phyloP scores from a whole-genome alignment of 2,329 filamentous ascomycete species.

The Penicillium thymicola region DNA sequence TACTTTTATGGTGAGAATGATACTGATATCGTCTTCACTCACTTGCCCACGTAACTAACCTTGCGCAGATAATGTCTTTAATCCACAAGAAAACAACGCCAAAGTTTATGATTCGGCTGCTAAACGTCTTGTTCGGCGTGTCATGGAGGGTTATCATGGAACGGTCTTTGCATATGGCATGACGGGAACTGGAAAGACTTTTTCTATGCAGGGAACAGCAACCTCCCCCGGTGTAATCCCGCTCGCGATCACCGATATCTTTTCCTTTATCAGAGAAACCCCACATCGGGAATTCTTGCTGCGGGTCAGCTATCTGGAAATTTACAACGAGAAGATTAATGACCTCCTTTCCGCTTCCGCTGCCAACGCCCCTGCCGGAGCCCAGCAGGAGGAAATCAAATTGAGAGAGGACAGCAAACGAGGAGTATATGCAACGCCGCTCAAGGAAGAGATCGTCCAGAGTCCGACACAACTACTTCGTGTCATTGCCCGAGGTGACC shows the following conservation, averaged over 20 bases:
- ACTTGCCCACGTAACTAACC: neutral
- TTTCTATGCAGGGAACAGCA: conserved; percentile 98
- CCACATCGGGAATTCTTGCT: conserved; percentile 90
- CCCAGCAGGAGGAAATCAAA: conserved; percentile 88
- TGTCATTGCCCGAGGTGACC: conserved; percentile 91
- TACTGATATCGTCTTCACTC: too few relatives aligned
- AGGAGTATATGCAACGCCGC: conserved; percentile 89
- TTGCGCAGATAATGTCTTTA: conserved; percentile 84
- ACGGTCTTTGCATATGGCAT: conserved; percentile 99
- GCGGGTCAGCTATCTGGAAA: conserved; percentile 95
- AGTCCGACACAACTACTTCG: conserved; percentile 91
- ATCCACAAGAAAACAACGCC: conserved; percentile 87
- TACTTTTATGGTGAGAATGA: conserved; percentile 75
- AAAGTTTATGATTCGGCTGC: conserved; percentile 92
- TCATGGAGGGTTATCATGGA: conserved; percentile 99
- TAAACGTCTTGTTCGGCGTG: conserved; percentile 87
- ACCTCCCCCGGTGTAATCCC: conserved; percentile 95
- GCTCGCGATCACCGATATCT: conserved; percentile 95
- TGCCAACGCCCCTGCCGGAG: conserved; percentile 51
- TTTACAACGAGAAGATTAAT: conserved; percentile 97
- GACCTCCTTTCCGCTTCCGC: conserved; percentile 79
- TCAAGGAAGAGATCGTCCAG: conserved; percentile 98
- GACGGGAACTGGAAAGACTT: conserved; percentile 98
- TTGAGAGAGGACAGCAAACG: conserved; percentile 93
- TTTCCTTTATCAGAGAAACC: conserved; percentile 97